These are phyloP conservation scores for Xerocomus potaroensis DNA, from an alignment of 768 basidiomycete genomes.

Conservation along the genomic window DNA sequence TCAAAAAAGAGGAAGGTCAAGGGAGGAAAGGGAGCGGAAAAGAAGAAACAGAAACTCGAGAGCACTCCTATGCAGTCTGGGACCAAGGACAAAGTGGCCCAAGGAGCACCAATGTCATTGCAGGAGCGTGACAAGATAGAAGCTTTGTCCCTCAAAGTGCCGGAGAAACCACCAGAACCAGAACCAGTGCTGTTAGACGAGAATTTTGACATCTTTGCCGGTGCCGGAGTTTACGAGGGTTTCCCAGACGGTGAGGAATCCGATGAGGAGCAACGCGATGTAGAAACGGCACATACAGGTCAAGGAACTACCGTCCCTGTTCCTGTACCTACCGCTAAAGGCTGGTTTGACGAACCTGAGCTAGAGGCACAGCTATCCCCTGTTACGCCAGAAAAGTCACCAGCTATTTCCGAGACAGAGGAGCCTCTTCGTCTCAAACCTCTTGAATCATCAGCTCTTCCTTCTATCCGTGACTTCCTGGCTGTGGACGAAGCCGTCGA, in stretches of 20 bases:
- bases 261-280: constrained; percentile 30
- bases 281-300: constrained; percentile 10
- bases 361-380: constrained; percentile 17
- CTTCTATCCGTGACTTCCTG: constrained; percentile 79
- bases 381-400: constrained; percentile 11
- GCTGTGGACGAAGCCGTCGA: constrained; percentile 69
- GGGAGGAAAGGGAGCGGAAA: constrained; percentile 35
- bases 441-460: constrained; percentile 73
- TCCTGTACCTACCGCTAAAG: constrained; percentile 14
- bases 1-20: constrained; percentile 42
- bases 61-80: constrained; percentile 17
- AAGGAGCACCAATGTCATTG: neutral
- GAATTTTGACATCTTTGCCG: constrained; percentile 86
- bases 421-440: constrained; percentile 58
- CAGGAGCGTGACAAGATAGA: neutral
- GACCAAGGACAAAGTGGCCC: neutral
- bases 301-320: constrained; percentile 8
- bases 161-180: constrained; percentile 8
- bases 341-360: constrained; percentile 47
- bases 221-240: constrained; percentile 78
- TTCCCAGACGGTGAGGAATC: constrained; percentile 54
- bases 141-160: constrained; percentile 5
- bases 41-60: constrained; percentile 55
- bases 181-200: constrained; percentile 36
- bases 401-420: constrained; percentile 12